Evolutionary conservation across 2,329 filamentous ascomycete genomes (phyloP).

Genomic region (Bipolaris zeicola): DNA sequence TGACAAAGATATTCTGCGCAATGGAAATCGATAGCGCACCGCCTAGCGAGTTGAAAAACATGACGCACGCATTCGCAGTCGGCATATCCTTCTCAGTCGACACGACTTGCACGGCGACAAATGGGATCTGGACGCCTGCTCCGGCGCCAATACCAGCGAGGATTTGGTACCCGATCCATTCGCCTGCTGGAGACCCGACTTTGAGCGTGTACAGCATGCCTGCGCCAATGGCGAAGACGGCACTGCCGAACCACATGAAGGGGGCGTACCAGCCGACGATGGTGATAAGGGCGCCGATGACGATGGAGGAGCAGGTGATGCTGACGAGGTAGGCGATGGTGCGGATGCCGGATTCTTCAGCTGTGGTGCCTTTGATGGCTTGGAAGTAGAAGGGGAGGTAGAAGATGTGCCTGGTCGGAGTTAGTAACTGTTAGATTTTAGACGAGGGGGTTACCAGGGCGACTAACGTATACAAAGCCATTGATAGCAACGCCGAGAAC

Average conservation of each 20-base stretch:
- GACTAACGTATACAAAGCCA: constrained; percentile 46
- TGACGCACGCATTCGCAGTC: constrained; percentile 50
- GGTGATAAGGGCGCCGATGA: constrained; percentile 37
- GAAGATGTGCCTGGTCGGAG: constrained; percentile 39
- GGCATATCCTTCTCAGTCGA: constrained; percentile 50
- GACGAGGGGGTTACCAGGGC: neutral
- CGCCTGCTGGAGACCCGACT: constrained; percentile 25
- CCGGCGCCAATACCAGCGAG: constrained; percentile 49
- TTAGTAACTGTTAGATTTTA: neutral
- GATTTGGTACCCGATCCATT: constrained; percentile 52
- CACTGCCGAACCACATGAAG: constrained; percentile 45
- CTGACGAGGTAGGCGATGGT: constrained; percentile 43
- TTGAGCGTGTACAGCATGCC: constrained; percentile 49
- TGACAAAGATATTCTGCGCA: constrained; percentile 70
- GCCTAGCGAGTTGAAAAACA: constrained; percentile 69
- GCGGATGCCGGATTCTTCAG: constrained; percentile 46
- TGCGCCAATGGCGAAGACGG: constrained; percentile 45
- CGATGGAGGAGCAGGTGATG: constrained; percentile 34
- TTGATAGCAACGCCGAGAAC: constrained; percentile 45
- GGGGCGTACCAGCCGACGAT: constrained; percentile 43
- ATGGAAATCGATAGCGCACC: constrained; percentile 70
- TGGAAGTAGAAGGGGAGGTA: constrained; percentile 54
- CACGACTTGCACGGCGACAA: constrained; percentile 53
- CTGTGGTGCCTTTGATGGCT: constrained; percentile 49
- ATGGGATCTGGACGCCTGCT: constrained; percentile 51